A percentile compares a stretch with the other conserved stretches of the same genome.
These are phyloP conservation scores for Monilinia laxa DNA, from an alignment of 2,329 filamentous ascomycete species.

Conservation along the genomic window DNA sequence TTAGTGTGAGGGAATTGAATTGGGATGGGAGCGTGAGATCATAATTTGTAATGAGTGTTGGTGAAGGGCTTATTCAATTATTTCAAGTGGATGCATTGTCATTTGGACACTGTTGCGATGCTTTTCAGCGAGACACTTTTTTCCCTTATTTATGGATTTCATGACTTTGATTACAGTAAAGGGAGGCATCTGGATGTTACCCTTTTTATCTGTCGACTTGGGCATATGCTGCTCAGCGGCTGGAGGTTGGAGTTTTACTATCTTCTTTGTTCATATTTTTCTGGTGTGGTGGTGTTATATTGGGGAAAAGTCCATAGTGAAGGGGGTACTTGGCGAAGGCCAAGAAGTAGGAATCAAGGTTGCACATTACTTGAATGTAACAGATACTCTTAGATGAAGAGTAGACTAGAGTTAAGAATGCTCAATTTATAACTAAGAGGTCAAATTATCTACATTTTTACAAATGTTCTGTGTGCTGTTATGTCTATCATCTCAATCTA, in stretches of 20 bases:
- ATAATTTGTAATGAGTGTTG: background rate
- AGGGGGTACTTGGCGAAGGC: background rate
- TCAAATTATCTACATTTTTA: background rate
- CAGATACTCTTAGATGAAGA: conserved; percentile 7
- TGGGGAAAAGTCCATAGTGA: background rate
- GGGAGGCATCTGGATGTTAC: background rate
- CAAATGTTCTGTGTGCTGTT: background rate
- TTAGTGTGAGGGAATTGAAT: conserved; percentile 20
- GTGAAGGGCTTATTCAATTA: background rate
- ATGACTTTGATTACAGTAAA: conserved; percentile 18
- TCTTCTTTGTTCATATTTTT: conserved; percentile 20
- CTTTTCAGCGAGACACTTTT: conserved; percentile 14
- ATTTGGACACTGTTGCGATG: conserved; percentile 13
- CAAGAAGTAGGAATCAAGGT: background rate
- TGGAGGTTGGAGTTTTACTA: conserved; percentile 3
- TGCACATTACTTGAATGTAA: background rate
- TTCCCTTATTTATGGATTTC: conserved; percentile 22
- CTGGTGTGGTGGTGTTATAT: background rate
- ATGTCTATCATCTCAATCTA: background rate
- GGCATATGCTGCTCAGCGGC: background rate
- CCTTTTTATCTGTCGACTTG: background rate
- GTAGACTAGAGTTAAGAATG: background rate
- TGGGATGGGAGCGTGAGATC: conserved; percentile 24
- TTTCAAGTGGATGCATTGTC: conserved; percentile 17
- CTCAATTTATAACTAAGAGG: conserved; percentile 8